Percentiles rank a stretch among this genome's conserved stretches.
These are phyloP conservation scores for Paramecium sonneborni DNA, from an alignment of 73 alveolate species.

Conservation along the genomic window DNA sequence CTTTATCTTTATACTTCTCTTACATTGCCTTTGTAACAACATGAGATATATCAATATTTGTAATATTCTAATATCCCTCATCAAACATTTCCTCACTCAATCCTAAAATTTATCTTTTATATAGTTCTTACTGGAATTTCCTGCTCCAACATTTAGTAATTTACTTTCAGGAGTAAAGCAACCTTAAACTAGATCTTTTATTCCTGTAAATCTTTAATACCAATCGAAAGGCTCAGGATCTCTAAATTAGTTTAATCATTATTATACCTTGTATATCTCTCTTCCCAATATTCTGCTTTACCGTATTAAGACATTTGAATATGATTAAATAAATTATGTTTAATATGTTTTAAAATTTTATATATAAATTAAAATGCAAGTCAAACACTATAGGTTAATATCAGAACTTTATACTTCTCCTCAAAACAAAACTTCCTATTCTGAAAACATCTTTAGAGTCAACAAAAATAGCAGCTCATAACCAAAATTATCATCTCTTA, in stretches of 20 bases:
- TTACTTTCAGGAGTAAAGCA: slow-evolving; percentile 87
- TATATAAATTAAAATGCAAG: neutral
- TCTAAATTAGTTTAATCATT: slow-evolving; percentile 41
- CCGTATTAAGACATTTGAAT: slow-evolving; percentile 93
- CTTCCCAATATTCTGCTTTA: slow-evolving; percentile 98
- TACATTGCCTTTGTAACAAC: slow-evolving; percentile 94
- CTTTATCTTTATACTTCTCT: slow-evolving; percentile 92
- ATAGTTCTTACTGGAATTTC: slow-evolving; percentile 82
- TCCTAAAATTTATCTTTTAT: slow-evolving; percentile 46
- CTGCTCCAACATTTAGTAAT: slow-evolving; percentile 95
- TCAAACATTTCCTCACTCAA: slow-evolving; percentile 98
- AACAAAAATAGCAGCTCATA: neutral
- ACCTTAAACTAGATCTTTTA: slow-evolving; percentile 91
- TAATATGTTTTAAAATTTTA: neutral
- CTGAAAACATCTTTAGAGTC: neutral
- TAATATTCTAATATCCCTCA: slow-evolving; percentile 94
- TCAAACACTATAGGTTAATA: neutral
- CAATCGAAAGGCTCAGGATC: slow-evolving; percentile 98
- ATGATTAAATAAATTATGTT: neutral
- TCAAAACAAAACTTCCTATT: neutral
- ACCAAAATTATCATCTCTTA: neutral
- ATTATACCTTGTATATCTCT: slow-evolving; percentile 89
- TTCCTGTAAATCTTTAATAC: slow-evolving; percentile 94
- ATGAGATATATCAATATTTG: slow-evolving; percentile 92
- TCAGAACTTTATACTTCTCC: neutral